These are phyloP conservation scores for Pleomassaria siparia DNA, from an alignment of 2,329 filamentous ascomycete species.

Conservation along the genomic window DNA sequence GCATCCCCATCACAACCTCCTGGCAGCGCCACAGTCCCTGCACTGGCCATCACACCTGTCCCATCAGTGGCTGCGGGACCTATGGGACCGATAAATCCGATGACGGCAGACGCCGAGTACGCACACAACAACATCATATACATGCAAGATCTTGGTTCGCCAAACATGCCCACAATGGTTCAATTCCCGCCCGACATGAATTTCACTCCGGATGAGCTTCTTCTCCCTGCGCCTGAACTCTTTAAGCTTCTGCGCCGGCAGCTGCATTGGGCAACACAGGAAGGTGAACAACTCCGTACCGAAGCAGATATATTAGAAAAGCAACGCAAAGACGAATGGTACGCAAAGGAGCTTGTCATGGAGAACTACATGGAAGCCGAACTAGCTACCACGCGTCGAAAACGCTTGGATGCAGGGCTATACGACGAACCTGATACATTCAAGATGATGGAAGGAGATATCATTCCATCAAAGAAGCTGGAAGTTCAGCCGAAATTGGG, in stretches of 20 bases:
- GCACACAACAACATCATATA: slow-evolving; percentile 61
- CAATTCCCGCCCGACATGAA: slow-evolving; percentile 59
- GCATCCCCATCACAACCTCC: slow-evolving; percentile 35
- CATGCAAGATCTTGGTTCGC: slow-evolving; percentile 60
- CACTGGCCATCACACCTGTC: neutral
- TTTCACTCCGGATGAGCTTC: slow-evolving; percentile 67
- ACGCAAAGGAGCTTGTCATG: slow-evolving; percentile 76
- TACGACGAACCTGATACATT: slow-evolving; percentile 31
- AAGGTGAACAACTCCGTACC: slow-evolving; percentile 63
- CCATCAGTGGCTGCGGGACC: neutral
- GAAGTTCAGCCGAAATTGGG: slow-evolving; percentile 23
- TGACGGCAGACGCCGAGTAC: slow-evolving; percentile 40
- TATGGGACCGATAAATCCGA: neutral
- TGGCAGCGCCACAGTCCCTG: slow-evolving; percentile 22
- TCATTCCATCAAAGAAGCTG: slow-evolving; percentile 35
- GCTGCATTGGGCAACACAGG: slow-evolving; percentile 70
- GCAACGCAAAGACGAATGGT: slow-evolving; percentile 70
- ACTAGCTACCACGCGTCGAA: slow-evolving; percentile 49
- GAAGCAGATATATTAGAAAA: slow-evolving; percentile 70
- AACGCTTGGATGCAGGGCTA: slow-evolving; percentile 37
- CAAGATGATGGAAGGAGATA: slow-evolving; percentile 41
- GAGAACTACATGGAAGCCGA: slow-evolving; percentile 73
- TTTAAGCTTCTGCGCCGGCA: slow-evolving; percentile 65
- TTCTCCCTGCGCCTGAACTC: slow-evolving; percentile 66
- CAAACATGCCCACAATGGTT: slow-evolving; percentile 56